Conservation (phyloP, 1,284 basidiomycete genomes). For the Trichosporon inkin region DNA sequence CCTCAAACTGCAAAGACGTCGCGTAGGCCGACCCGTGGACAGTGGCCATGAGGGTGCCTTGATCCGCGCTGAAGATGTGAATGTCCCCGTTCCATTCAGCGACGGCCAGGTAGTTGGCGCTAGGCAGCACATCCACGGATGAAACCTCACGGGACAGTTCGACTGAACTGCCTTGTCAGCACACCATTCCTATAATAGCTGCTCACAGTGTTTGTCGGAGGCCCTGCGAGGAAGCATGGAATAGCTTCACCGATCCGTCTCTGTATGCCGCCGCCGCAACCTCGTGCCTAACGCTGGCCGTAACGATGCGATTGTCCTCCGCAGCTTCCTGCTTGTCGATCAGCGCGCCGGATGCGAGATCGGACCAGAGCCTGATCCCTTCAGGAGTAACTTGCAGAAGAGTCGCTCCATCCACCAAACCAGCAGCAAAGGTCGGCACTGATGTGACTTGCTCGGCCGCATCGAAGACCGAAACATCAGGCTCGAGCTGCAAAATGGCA, state of each 20-base stretch:
- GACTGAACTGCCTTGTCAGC: slow-evolving; percentile 17
- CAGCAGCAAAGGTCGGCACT: slow-evolving; percentile 62
- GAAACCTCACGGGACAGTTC: slow-evolving; percentile 3
- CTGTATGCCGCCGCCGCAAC: slow-evolving; percentile 65
- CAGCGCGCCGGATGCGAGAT: slow-evolving; percentile 14
- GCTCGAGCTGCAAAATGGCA: slow-evolving; percentile 44
- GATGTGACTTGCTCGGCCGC: slow-evolving; percentile 46
- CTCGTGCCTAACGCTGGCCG: slow-evolving; percentile 29
- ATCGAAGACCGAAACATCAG: slow-evolving; percentile 42
- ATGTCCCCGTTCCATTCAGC: slow-evolving; percentile 75
- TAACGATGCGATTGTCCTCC: slow-evolving; percentile 32
- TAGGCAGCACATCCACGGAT: background rate
- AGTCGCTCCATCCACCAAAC: slow-evolving; percentile 53
- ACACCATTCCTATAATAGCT: background rate
- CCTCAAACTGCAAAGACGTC: slow-evolving; percentile 40
- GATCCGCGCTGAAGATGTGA: slow-evolving; percentile 58
- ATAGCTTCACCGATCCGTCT: slow-evolving; percentile 57
- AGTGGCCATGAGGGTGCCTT: slow-evolving; percentile 17
- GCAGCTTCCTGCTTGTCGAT: slow-evolving; percentile 35
- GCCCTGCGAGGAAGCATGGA: slow-evolving; percentile 50
- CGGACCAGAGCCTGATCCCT: slow-evolving; percentile 55
- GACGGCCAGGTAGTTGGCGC: slow-evolving; percentile 51
- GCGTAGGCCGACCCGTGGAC: slow-evolving; percentile 26
- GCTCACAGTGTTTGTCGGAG: slow-evolving; percentile 10
- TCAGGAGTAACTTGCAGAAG: slow-evolving; percentile 68